Evolutionary conservation across 2,329 filamentous ascomycete genomes (phyloP).

Genomic region (Colletotrichum filicis): DNA sequence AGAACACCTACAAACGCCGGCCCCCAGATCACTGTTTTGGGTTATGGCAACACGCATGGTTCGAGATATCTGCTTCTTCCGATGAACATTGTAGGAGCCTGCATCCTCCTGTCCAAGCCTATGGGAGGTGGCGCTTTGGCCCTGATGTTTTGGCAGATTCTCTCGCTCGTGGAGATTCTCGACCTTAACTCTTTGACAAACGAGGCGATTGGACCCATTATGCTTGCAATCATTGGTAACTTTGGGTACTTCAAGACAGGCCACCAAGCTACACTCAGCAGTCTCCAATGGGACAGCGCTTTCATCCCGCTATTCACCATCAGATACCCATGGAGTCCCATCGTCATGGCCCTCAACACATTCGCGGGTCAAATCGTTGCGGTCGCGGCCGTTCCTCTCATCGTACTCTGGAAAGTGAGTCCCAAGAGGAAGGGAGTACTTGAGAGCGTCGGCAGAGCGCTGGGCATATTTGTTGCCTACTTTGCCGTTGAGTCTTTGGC

Average conservation of each 20-base stretch:
- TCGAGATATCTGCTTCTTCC: constrained; percentile 88
- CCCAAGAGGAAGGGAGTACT: constrained; percentile 78
- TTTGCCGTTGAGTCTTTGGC: constrained; percentile 86
- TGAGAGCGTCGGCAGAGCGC: constrained; percentile 75
- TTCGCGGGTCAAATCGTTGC: constrained; percentile 91
- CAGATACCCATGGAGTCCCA: constrained; percentile 88
- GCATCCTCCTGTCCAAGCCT: constrained; percentile 88
- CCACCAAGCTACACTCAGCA: constrained; percentile 87
- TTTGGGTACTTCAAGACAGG: constrained; percentile 99
- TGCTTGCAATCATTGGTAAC: constrained; percentile 88
- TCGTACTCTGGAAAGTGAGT: constrained; percentile 89
- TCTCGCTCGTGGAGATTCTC: constrained; percentile 77
- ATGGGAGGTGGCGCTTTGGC: constrained; percentile 90
- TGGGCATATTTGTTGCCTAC: constrained; percentile 82
- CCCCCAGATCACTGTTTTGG: constrained; percentile 79
- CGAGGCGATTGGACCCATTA: constrained; percentile 82
- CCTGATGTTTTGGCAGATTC: constrained; percentile 87
- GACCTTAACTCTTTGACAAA: constrained; percentile 70
- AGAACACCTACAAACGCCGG: constrained; percentile 56
- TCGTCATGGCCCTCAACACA: constrained; percentile 86
- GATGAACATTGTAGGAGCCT: constrained; percentile 79
- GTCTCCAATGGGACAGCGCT: constrained; percentile 95
- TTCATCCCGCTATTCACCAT: constrained; percentile 89
- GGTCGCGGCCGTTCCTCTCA: constrained; percentile 80
- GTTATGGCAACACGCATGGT: constrained; percentile 93